Conservation (phyloP, 345 rosid genomes). For the Corchorus olitorius region DNA sequence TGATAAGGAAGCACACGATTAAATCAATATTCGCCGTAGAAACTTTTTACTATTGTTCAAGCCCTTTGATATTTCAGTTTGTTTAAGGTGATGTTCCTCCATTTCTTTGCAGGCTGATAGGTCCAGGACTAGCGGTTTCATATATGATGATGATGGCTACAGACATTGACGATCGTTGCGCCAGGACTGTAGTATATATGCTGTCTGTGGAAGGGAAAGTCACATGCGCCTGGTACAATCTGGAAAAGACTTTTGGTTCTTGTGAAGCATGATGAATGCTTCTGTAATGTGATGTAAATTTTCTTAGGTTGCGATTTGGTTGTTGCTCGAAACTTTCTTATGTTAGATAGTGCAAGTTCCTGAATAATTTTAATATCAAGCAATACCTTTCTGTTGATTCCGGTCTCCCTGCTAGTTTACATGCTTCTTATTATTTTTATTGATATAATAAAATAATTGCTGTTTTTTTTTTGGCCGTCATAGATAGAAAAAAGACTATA, state of each 20-base stretch:
- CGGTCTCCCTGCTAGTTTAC: too few relatives aligned
- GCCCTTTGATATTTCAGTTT: neutral
- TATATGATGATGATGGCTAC: slow-evolving; percentile 35
- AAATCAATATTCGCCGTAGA: neutral
- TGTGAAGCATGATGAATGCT: slow-evolving; percentile 9
- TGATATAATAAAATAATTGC: too few relatives aligned
- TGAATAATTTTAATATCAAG: too few relatives aligned
- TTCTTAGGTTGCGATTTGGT: neutral
- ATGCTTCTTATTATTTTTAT: too few relatives aligned
- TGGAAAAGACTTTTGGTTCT: neutral
- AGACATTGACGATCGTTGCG: slow-evolving; percentile 21
- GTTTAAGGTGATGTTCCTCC: neutral
- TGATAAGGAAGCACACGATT: neutral
- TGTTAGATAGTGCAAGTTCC: too few relatives aligned
- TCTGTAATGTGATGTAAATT: slow-evolving; percentile 16
- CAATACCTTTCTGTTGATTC: too few relatives aligned
- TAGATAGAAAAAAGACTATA: too few relatives aligned
- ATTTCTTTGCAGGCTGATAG: slow-evolving; percentile 57
- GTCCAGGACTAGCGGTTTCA: slow-evolving; percentile 41
- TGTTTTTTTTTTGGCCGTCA: too few relatives aligned
- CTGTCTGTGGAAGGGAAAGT: slow-evolving; percentile 1
- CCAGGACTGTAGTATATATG: neutral
- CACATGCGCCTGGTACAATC: neutral
- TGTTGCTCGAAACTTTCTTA: too few relatives aligned
- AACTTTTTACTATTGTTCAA: neutral